A percentile compares a stretch with the other conserved stretches of the same genome.
Evolutionary conservation across 106 monocot species (phyloP).

Genomic region (Vanilla planifolia): DNA sequence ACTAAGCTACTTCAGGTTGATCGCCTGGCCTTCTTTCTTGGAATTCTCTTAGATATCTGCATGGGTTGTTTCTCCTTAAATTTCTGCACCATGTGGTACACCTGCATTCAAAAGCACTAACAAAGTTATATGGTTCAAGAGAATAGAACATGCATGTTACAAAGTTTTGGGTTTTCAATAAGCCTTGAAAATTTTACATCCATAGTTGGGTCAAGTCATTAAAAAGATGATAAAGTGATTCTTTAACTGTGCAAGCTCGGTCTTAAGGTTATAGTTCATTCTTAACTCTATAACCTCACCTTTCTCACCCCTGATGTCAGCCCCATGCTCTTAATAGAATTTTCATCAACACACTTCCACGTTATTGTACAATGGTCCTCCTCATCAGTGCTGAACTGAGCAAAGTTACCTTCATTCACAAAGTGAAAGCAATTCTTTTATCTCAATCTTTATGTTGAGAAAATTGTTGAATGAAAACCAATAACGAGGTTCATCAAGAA

Average conservation of each 20-base stretch:
- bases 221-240: neutral
- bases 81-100: slow-evolving; percentile 42
- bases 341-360: slow-evolving; percentile 57
- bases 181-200: neutral
- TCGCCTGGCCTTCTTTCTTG: slow-evolving; percentile 28
- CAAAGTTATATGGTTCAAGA: neutral
- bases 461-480: neutral
- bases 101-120: slow-evolving; percentile 25
- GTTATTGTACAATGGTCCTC: slow-evolving; percentile 8
- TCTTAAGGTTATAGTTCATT: neutral
- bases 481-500: neutral
- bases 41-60: neutral
- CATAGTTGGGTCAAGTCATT: neutral
- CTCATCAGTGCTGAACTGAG: slow-evolving; percentile 6
- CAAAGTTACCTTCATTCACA: slow-evolving; percentile 31
- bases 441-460: neutral
- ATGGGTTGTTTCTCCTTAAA: slow-evolving; percentile 29
- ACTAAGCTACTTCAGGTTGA: slow-evolving; percentile 10
- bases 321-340: slow-evolving; percentile 58
- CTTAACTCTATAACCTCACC: slow-evolving; percentile 24
- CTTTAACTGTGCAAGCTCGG: neutral
- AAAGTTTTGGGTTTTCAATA: neutral
- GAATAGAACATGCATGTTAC: neutral
- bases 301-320: slow-evolving; percentile 88
- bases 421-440: neutral